Base-by-base conservation (phyloP, 805 yeast species). In the Sugiyamaella lignohabitans region DNA sequence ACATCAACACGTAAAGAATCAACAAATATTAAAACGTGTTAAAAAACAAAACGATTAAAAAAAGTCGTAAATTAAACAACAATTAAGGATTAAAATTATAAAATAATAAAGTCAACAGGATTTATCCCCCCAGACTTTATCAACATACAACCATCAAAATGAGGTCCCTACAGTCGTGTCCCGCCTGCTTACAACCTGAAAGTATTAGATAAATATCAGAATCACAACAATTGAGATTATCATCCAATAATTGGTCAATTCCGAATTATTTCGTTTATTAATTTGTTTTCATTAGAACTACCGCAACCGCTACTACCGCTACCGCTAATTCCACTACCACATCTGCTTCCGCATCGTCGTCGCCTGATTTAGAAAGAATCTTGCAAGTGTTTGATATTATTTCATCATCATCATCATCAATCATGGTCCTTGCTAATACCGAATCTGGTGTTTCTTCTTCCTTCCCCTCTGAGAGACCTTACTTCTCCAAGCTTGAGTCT, bases 401-500 rank as follows among this genome's bases (percentile, higher is more conserved):
- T 6, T 14, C 16, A 22, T 6, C 19, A 40, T 5, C 17, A 38
- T 38, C n/a, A 18, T 38, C 21, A 38, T 21, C 41, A 18, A n/a
- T 6, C 38, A 34, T 14, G n/a, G n/a, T 19, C 17, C 19, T 34
- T 34, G n/a, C 16, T 19, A 34, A 19, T 19, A 17, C 38, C n/a
- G n/a, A n/a, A n/a, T n/a, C n/a, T 22, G 20, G 47, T 38, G 21
- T 38, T 38, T 24, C 34, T 29, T 18, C 39, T 36, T 16, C 24
- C 18, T 18, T 16, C 40, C n/a, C 2, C 19, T 17, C 22, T n/a
- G 39, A 32, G 23, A 49, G 32, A 36, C 37, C 39, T 19, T 35
- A 32, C 29, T 49, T 49, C 51, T 45, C 61, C 39, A 54, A 53
- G 45, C 53, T 55, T 57, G 63, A 60, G 46, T 51, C 58, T 21